These are phyloP conservation scores for Trichothecium sympodiale DNA, from an alignment of 2,329 filamentous ascomycete species.

Conservation along the genomic window DNA sequence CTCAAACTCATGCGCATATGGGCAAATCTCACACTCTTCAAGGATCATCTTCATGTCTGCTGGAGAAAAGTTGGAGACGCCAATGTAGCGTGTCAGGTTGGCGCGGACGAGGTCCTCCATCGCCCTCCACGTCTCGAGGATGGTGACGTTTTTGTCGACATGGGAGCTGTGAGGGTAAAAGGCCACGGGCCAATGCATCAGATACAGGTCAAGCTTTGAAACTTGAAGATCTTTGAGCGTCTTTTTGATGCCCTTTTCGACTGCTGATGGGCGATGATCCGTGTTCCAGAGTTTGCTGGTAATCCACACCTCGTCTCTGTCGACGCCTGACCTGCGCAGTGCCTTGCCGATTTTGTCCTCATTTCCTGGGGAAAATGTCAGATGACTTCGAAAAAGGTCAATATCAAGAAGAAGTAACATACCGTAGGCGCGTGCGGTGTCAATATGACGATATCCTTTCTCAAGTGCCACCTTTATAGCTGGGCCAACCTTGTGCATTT, in stretches of 20 bases:
- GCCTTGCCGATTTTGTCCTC: constrained; percentile 24
- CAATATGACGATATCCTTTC: constrained; percentile 4
- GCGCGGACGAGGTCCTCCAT: constrained; percentile 15
- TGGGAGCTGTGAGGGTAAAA: background rate
- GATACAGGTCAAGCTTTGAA: constrained; percentile 4
- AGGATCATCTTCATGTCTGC: constrained; percentile 39
- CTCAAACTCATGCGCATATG: constrained; percentile 46
- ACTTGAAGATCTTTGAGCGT: constrained; percentile 2
- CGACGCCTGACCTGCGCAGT: constrained; percentile 21
- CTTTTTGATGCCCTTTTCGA: constrained; percentile 10
- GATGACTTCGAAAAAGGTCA: no score
- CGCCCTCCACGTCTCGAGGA: constrained; percentile 6
- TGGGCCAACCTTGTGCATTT: constrained; percentile 1
- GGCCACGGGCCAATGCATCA: constrained; percentile 5
- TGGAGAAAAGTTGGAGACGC: constrained; percentile 40
- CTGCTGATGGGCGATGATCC: constrained; percentile 30
- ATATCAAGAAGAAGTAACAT: no score
- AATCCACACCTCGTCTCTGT: constrained; percentile 26
- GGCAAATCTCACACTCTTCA: constrained; percentile 42
- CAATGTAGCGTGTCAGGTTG: constrained; percentile 47
- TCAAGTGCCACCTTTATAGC: constrained; percentile 2
- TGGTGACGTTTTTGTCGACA: background rate
- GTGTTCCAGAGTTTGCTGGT: constrained; percentile 51
- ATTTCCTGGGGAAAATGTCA: constrained; percentile 17
- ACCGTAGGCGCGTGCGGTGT: constrained; percentile 3